These are phyloP conservation scores for Rosa rugosa DNA, from an alignment of 306 rosid species.

Conservation along the genomic window DNA sequence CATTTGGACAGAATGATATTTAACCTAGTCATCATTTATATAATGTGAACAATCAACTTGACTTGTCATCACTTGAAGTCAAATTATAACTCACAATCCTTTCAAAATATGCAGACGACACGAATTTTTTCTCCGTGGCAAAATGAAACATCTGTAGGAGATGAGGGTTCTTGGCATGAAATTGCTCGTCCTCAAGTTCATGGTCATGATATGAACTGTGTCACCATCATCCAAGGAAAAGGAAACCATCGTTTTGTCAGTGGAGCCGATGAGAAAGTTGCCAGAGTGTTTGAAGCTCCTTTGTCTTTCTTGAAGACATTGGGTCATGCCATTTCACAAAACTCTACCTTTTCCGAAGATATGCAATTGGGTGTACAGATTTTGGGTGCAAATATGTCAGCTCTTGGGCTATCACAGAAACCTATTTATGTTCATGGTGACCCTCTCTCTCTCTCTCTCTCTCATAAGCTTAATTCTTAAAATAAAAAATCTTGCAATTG, in stretches of 20 bases:
- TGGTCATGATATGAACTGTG: conserved; percentile 93
- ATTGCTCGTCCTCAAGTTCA: conserved; percentile 94
- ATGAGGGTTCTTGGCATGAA: conserved; percentile 74
- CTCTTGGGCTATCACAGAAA: conserved; percentile 95
- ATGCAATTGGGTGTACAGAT: conserved; percentile 62
- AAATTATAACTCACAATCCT: conserved; percentile 12
- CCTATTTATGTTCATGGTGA: conserved; percentile 85
- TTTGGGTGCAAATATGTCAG: conserved; percentile 99
- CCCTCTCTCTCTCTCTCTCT: conserved; percentile 28
- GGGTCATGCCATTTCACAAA: conserved; percentile 63
- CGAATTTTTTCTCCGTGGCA: conserved; percentile 87
- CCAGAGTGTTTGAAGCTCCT: conserved; percentile 96
- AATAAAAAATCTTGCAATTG: not conserved
- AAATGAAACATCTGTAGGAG: conserved; percentile 43
- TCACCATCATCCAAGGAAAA: conserved; percentile 63
- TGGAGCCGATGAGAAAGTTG: conserved; percentile 98
- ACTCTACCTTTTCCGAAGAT: conserved; percentile 51
- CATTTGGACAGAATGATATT: not conserved
- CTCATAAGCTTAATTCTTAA: not conserved
- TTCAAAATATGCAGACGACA: conserved; percentile 66
- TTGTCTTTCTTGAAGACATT: conserved; percentile 84
- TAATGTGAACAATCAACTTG: not conserved
- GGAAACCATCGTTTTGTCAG: conserved; percentile 91
- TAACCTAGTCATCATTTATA: not conserved
- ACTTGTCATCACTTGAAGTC: conserved; percentile 12